phyloP scores from a whole-genome alignment of 805 yeast species.

The Scheffersomyces stipitis region DNA sequence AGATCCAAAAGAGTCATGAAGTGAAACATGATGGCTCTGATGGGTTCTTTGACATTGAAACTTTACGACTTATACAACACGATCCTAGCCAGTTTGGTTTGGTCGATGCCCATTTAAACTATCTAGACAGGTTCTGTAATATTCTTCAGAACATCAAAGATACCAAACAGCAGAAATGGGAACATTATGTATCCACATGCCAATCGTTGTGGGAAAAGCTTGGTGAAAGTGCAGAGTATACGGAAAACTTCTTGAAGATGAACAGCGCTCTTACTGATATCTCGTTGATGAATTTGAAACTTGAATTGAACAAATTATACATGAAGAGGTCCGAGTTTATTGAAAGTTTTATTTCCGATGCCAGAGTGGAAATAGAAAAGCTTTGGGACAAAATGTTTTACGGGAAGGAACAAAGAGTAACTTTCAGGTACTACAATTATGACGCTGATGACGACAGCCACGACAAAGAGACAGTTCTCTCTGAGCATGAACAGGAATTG shows the following conservation, averaged over 20 bases:
- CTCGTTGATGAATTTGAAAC: slow-evolving; percentile 50
- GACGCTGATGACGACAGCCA: slow-evolving; percentile 33
- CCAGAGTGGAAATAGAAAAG: slow-evolving; percentile 56
- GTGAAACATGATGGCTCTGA: slow-evolving; percentile 16
- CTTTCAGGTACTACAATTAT: slow-evolving; percentile 44
- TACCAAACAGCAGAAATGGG: slow-evolving; percentile 36
- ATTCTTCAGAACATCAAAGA: slow-evolving; percentile 32
- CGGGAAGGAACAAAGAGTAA: slow-evolving; percentile 48
- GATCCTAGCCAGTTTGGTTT: slow-evolving; percentile 43
- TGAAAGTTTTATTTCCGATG: slow-evolving; percentile 63
- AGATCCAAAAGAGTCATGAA: slow-evolving; percentile 26
- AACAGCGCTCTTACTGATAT: slow-evolving; percentile 49
- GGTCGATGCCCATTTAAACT: slow-evolving; percentile 31
- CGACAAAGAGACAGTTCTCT: slow-evolving; percentile 60
- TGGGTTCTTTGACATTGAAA: slow-evolving; percentile 37
- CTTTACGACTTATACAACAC: slow-evolving; percentile 31
- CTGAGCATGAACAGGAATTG: slow-evolving; percentile 65
- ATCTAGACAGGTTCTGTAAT: slow-evolving; percentile 28
- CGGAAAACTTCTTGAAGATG: slow-evolving; percentile 41
- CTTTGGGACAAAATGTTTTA: slow-evolving; percentile 66
- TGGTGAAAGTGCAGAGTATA: slow-evolving; percentile 43
- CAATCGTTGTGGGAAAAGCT: slow-evolving; percentile 56
- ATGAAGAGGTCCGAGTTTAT: slow-evolving; percentile 62
- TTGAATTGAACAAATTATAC: slow-evolving; percentile 58
- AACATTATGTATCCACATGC: slow-evolving; percentile 41